Evolutionary conservation across 2,329 filamentous ascomycete genomes (phyloP).

Genomic region (Madurella fahalii): DNA sequence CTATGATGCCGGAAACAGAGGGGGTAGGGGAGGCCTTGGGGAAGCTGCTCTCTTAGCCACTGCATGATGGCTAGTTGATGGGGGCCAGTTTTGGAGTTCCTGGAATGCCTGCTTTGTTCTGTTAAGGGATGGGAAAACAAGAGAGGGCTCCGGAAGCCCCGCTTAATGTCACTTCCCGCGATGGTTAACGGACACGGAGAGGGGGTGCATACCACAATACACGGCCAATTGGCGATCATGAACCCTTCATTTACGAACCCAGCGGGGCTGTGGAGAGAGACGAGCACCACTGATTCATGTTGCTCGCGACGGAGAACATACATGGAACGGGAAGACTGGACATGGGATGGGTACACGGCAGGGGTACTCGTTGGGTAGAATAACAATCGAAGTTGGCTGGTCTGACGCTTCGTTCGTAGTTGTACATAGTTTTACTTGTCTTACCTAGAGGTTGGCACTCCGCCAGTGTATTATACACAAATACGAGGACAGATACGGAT

Average conservation of each 20-base stretch:
- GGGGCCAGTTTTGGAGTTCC: constrained; percentile 4
- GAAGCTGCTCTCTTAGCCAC: background rate
- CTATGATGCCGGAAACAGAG: background rate
- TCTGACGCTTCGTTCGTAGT: constrained; percentile 9
- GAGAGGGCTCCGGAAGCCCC: background rate
- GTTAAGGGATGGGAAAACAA: background rate
- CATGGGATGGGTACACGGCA: constrained; percentile 14
- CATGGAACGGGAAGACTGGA: constrained; percentile 8
- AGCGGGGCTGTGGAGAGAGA: constrained; percentile 14
- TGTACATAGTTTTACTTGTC: constrained; percentile 5
- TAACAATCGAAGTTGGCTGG: constrained; percentile 9
- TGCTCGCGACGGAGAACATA: background rate
- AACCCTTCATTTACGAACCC: background rate
- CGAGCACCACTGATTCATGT: constrained; percentile 11
- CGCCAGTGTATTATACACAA: background rate
- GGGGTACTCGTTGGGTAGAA: background rate
- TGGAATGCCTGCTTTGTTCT: background rate
- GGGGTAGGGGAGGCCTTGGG: background rate
- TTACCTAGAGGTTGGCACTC: background rate
- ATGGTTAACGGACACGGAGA: background rate
- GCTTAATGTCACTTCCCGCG: background rate
- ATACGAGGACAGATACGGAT: no score
- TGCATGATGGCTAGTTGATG: background rate
- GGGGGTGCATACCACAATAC: constrained; percentile 9
- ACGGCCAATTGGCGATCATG: constrained; percentile 6